Evolutionary conservation across 805 yeast genomes (phyloP), one percentile per base, ranked within the genome.

Genomic region (Ogataea nitratoaversa): DNA sequence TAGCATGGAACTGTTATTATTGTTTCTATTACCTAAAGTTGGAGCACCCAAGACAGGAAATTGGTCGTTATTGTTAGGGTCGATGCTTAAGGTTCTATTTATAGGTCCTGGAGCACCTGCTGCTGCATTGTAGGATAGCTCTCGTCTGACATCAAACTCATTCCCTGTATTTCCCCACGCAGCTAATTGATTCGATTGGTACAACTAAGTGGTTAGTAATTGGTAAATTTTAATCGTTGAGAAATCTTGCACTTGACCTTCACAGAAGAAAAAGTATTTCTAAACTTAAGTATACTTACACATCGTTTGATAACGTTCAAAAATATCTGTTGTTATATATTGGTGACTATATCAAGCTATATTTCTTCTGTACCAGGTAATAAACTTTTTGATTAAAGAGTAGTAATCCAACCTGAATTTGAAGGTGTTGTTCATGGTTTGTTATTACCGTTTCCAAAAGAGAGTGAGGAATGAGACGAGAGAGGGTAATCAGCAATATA

Each of bases 11-110:
- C 23, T 32, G 41, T 17, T 34, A 32, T 16, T 32, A 8, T 32
- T 32, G 18, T 31, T 38, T 8, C 36, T 25, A 18, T 28, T 18
- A 13, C 33, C 19, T 22, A 36, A 12, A 11, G 37, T 25, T 12
- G 43, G 27, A 9, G 52, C 38, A 13, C 60, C 60, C 31, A 57
- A 44, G 13, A 56, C 57, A 12, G 63, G 64, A 34, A 54, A 57
- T 27, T 57, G 56, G 8, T 54, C 61, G 30, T 42, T 47, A 25
- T 39, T 49, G 13, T 34, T 38, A 7, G 46, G 17, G 19, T 30
- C 44, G 19, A 18, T 27, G 18, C 17, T 38, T 29, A 32, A 23
- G 13, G 36, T 24, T 33, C 43, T 42, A 22, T 36, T 37, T 22
- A 47, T 14, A 7, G 33, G 33, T 2, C 38, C 42, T 2, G 41